Evolutionary conservation across 169 alveolate genomes (phyloP).

Genomic region (Prorocentrum cordatum): DNA sequence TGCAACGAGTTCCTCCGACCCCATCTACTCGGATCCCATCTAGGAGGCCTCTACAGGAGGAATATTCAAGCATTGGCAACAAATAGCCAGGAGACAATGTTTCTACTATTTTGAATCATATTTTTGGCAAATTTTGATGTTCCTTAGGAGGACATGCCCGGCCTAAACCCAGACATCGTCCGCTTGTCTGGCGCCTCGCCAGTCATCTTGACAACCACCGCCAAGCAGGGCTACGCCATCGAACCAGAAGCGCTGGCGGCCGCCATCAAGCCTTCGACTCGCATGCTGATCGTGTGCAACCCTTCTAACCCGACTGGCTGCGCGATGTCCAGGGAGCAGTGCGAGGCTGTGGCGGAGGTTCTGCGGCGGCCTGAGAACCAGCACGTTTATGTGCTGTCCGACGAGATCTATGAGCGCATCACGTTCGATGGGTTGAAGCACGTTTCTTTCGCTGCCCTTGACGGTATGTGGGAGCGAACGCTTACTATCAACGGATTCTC

Average conservation of each 20-base stretch:
- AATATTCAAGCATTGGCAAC: too few species aligned
- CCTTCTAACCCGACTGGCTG: slow-evolving; percentile 68
- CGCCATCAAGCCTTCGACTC: slow-evolving; percentile 22
- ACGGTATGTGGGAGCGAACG: slow-evolving; percentile 60
- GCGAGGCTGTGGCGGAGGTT: slow-evolving; percentile 39
- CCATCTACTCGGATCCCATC: too few species aligned
- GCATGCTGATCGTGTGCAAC: slow-evolving; percentile 50
- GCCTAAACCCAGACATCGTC: slow-evolving; percentile 5
- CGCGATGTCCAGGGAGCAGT: slow-evolving; percentile 24
- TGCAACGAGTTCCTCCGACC: too few species aligned
- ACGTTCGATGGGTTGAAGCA: slow-evolving; percentile 12
- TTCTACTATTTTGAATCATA: too few species aligned
- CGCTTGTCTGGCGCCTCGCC: slow-evolving; percentile 50
- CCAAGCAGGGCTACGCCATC: not conserved
- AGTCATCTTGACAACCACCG: slow-evolving; percentile 22
- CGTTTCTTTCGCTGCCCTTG: slow-evolving; percentile 20
- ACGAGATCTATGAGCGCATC: slow-evolving; percentile 62
- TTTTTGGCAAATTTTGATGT: too few species aligned
- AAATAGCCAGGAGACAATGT: too few species aligned
- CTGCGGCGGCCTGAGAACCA: slow-evolving; percentile 42
- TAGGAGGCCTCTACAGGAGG: too few species aligned
- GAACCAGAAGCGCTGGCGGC: not conserved
- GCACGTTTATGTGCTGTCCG: slow-evolving; percentile 58
- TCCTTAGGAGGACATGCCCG: not conserved
- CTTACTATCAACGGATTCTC: slow-evolving; percentile 55